Conservation (phyloP, 768 basidiomycete species). For the Mycena rebaudengoi region DNA sequence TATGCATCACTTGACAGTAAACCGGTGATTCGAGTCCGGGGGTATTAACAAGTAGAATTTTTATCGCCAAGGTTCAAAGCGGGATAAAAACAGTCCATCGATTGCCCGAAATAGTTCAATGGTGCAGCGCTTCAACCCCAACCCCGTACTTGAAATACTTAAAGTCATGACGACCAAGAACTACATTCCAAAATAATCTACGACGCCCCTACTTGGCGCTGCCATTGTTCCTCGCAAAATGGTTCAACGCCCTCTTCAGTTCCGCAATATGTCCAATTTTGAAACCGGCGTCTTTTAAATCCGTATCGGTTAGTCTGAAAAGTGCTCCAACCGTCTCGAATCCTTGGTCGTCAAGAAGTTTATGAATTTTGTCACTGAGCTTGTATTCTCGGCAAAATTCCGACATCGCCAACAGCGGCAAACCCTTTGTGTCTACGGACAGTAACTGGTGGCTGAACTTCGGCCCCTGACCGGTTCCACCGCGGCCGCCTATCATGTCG, state of each 20-base stretch:
- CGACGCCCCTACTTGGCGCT: neutral
- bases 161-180: neutral
- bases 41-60: neutral
- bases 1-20: neutral
- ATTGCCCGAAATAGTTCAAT: neutral
- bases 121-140: neutral
- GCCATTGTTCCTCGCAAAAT: neutral
- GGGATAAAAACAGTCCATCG: neutral
- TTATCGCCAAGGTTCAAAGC: neutral
- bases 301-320: neutral
- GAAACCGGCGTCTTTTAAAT: neutral
- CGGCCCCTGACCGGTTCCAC: neutral
- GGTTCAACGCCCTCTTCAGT: neutral
- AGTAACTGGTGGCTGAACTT: too few relatives aligned
- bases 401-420: neutral
- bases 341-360: neutral
- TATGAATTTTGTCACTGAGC: neutral
- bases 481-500: neutral
- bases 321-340: neutral
- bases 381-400: neutral
- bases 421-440: neutral
- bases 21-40: neutral
- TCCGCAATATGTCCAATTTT: neutral
- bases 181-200: conserved; percentile 1
- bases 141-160: neutral